Conservation (phyloP, 2,329 filamentous ascomycete species). For the Arthrobotrys sphaeroides region DNA sequence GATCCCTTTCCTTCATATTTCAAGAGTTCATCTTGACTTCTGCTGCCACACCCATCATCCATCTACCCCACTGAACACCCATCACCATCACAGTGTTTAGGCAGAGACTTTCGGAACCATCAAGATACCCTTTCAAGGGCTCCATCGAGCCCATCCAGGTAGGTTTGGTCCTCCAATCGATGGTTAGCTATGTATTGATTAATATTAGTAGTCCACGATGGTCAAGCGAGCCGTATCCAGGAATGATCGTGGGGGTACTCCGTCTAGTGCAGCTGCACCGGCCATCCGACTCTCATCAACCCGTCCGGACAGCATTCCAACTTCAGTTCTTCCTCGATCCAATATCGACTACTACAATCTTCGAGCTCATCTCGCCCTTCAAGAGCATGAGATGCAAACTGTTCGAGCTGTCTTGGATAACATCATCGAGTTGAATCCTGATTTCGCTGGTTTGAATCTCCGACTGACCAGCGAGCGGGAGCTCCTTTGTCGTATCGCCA, state of each 20-base stretch:
- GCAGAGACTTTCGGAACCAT: no score
- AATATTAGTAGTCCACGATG: no score
- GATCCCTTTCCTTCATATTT: no score
- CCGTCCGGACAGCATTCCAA: slow-evolving; percentile 26
- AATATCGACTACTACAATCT: slow-evolving; percentile 5
- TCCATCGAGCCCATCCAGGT: no score
- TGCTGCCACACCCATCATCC: no score
- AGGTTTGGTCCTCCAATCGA: no score
- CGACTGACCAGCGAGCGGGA: slow-evolving; percentile 25
- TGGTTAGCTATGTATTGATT: no score
- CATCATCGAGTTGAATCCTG: slow-evolving; percentile 19
- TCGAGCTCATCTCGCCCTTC: not conserved
- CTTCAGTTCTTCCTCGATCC: slow-evolving; percentile 15
- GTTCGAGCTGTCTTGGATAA: not conserved
- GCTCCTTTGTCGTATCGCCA: slow-evolving; percentile 24
- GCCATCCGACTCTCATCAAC: not conserved
- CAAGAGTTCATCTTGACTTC: no score
- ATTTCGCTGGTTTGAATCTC: slow-evolving; percentile 28
- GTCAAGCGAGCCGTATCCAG: no score
- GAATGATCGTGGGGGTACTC: not conserved
- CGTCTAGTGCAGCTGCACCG: not conserved
- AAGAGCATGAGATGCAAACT: slow-evolving; percentile 20
- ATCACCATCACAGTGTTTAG: no score
- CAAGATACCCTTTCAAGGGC: no score
- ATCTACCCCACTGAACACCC: no score